Evolutionary conservation across 177 flowering plant genomes (phyloP), one percentile per base, ranked within the genome.

Genomic region (Vitis hybrid): DNA sequence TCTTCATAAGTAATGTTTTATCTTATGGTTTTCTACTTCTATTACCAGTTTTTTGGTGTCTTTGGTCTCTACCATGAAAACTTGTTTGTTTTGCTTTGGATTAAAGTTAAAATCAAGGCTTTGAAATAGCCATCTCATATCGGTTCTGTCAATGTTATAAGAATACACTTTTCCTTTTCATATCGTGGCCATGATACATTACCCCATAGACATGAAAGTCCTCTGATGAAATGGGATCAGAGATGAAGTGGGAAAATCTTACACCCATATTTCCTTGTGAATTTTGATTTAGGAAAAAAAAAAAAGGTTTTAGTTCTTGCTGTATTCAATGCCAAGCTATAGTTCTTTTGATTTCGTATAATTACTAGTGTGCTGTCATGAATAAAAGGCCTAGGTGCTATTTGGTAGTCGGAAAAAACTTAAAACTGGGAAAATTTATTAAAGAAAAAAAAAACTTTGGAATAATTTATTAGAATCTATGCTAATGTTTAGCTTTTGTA

Each of bases 1-100:
- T 45, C 84, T 94, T 74, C 80, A 79, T 70, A 90, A 84, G 98
- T 93, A 84, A 74, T 75, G 50, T 59, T 57, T 70, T 64, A 20
- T 63, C 59, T 20, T 62, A 33, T 39, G 48, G 33, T n/a, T 61
- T 50, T 16, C 7, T 65, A 29, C n/a, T 18, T 18, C 10, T 10
- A 6, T 48, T 26, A 4, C 5, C n/a, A 61, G 12, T 15, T 31
- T 45, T 4, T 67, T 18, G 12, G 29, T 53, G 62, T 5, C 49
- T 33, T 12, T 5, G n/a, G 10, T 5, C 66, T 63, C 11, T 63
- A 3, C 15, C 8, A 15, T 5, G 2, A 13, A 33, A 48, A 3
- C 8, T n/a, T 55, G 16, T 55, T 64, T 29, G 64, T 45, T 66
- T 15, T 29, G 33, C 55, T 66, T 13, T 53, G 56, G 60, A 18